Base-by-base conservation (phyloP, 768 basidiomycete genomes). In the Amanita molliuscula region DNA sequence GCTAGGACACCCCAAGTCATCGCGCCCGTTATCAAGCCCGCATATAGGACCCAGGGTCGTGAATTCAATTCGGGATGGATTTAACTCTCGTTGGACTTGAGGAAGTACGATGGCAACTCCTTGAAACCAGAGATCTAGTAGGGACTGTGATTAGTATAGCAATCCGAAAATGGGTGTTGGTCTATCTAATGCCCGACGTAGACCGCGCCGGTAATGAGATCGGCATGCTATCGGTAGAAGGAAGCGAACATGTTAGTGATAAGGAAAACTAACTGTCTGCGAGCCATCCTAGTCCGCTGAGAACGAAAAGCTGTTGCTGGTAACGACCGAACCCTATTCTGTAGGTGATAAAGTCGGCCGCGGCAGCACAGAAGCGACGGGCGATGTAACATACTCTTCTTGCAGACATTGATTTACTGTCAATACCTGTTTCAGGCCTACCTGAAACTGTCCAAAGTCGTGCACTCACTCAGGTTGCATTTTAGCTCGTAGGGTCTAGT, bases 301-400 rank as follows among this genome's bases (percentile, higher is more conserved):
- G 61, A 21, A 66, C 16, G 56, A 77, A 75, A 26, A 77, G 65
- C 54, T 76, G 70, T 47, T 63, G 59, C 48, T 77, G 75, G 61
- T 76, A 77, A 36, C 65, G 66, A 11, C 75, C 75, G 36, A 72
- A 76, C 44, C 75, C 74, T 42, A 76, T 73, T 51, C 74, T 75
- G 56, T 42, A 9, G 31, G 7, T 9, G 10, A 25, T 8, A 37
- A 16, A 16, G 13, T 37, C 15, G 25, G 34, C 4, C 28, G 9
- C 26, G 10, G n/a, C 13, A 40, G 23, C 34, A 48, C 7, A 15
- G 28, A 13, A 13, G 26, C 18, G 36, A 37, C 16, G 9, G 21
- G 16, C 8, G 11, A 9, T 25, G 16, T 13, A 13, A 48, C 48
- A 7, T 29, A 48, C 48, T 48, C 48, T 13, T 48, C 36, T 33